A percentile compares a stretch with the other conserved stretches of the same genome.
Conservation (phyloP, 192 early-diverging fungal species). For the Podila clonocystis region DNA sequence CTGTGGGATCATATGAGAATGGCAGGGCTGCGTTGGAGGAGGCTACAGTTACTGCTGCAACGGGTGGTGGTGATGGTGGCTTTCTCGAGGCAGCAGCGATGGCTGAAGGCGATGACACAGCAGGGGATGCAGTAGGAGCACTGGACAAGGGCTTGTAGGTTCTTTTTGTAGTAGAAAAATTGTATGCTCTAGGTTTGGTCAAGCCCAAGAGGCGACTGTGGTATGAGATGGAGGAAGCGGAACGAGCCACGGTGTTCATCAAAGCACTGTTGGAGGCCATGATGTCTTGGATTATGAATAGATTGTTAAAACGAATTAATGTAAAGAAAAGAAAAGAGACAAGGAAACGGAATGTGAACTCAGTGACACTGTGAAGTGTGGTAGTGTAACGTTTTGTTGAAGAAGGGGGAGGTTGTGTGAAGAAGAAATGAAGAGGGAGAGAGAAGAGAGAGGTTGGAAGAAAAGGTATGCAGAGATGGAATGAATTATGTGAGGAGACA, state of each 20-base stretch:
- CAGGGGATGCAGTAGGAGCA: conserved; percentile 12
- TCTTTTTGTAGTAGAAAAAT: conserved; percentile 26
- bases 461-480: not conserved
- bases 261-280: conserved; percentile 23
- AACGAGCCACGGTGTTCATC: conserved; percentile 17
- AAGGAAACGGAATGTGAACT: not conserved
- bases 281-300: not conserved
- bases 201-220: not conserved
- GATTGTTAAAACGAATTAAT: not conserved
- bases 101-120: conserved; percentile 7
- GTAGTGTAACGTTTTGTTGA: too few species aligned
- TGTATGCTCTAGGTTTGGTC: not conserved
- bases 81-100: not conserved
- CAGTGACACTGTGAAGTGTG: not conserved
- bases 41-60: conserved; percentile 2
- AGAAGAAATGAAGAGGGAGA: not conserved
- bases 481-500: not conserved
- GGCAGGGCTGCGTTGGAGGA: conserved; percentile 4
- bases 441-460: not conserved
- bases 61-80: not conserved
- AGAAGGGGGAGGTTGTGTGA: not conserved
- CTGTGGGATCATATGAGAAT: conserved; percentile 44
- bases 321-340: not conserved
- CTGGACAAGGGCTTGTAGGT: conserved; percentile 26
- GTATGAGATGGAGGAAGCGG: conserved; percentile 12